Percentiles rank a stretch among this genome's conserved stretches.
Conservation (phyloP, 495 filamentous ascomycete genomes). For the Hypoxylon intermedium region DNA sequence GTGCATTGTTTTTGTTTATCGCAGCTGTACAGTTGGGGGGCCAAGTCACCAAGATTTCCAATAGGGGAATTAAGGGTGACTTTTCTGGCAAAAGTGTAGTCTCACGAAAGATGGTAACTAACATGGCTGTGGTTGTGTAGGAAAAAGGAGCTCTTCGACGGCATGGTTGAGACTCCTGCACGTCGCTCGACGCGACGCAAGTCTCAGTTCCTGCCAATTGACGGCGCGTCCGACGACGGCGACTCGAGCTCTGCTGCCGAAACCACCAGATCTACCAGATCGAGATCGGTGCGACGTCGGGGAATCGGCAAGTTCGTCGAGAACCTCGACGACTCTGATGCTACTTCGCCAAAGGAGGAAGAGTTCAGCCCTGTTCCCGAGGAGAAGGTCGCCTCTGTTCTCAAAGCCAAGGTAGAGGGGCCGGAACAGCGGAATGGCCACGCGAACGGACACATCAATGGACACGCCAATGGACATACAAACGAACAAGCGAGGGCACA, state of each 20-base stretch:
- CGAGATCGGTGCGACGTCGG: slow-evolving; percentile 45
- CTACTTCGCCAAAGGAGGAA: slow-evolving; percentile 40
- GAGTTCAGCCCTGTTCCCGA: slow-evolving; percentile 41
- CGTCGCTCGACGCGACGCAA: slow-evolving; percentile 51
- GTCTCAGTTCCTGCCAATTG: slow-evolving; percentile 45
- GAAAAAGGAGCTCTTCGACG: slow-evolving; percentile 61
- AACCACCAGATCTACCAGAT: slow-evolving; percentile 31
- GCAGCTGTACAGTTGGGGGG: not conserved
- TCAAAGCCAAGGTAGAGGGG: slow-evolving; percentile 36
- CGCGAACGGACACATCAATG: slow-evolving; percentile 22
- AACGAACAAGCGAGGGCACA: slow-evolving; percentile 17
- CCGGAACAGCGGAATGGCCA: slow-evolving; percentile 29
- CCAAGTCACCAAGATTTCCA: not conserved
- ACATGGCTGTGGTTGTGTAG: slow-evolving; percentile 31
- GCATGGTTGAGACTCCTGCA: slow-evolving; percentile 57
- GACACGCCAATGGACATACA: slow-evolving; percentile 16
- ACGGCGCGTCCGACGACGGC: slow-evolving; percentile 51
- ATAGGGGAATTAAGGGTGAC: not conserved
- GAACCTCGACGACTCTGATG: slow-evolving; percentile 51
- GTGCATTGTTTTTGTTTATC: slow-evolving; percentile 5
- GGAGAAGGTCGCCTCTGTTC: slow-evolving; percentile 31
- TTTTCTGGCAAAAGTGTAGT: not conserved
- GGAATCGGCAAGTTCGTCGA: slow-evolving; percentile 53
- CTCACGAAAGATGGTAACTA: not conserved
- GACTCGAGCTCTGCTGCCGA: slow-evolving; percentile 55